These are phyloP conservation scores for Lactarius trivialis DNA, from an alignment of 768 basidiomycete genomes.

Conservation along the genomic window DNA sequence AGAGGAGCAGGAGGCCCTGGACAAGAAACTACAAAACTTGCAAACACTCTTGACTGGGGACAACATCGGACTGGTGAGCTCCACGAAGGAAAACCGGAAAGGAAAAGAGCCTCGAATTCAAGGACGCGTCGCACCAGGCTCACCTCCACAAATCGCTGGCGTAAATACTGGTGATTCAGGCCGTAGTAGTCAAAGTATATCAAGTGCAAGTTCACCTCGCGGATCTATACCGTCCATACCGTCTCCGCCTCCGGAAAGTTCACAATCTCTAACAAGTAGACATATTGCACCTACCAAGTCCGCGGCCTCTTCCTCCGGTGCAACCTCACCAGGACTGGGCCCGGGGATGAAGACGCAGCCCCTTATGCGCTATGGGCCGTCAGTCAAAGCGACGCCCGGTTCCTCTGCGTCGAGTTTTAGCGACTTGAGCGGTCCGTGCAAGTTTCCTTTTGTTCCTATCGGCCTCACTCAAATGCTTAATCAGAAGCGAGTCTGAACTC, in stretches of 20 bases:
- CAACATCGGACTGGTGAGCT: conserved; percentile 57
- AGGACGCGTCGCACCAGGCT: conserved; percentile 33
- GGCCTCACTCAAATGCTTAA: neutral
- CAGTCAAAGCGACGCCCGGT: conserved; percentile 36
- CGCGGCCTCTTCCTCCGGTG: conserved; percentile 1
- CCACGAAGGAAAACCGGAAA: conserved; percentile 22
- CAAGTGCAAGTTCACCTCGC: conserved; percentile 65
- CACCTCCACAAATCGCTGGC: conserved; percentile 33
- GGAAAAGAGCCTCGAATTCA: conserved; percentile 22
- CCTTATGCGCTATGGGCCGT: conserved; percentile 36
- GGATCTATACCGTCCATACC: conserved; percentile 80
- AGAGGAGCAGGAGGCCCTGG: conserved; percentile 63
- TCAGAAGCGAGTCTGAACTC: conserved; percentile 69
- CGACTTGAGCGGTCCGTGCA: conserved; percentile 67
- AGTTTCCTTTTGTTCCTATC: neutral
- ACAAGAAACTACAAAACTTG: conserved; percentile 61
- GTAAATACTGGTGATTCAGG: conserved; percentile 32
- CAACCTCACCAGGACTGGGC: conserved; percentile 3
- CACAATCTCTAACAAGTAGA: conserved; percentile 34
- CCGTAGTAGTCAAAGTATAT: conserved; percentile 64
- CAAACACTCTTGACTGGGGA: conserved; percentile 71
- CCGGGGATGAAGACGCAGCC: conserved; percentile 11
- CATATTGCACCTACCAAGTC: conserved; percentile 14
- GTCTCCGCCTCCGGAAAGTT: conserved; percentile 52
- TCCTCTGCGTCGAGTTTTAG: conserved; percentile 81